These are phyloP conservation scores for Puccinellia tenuiflora DNA, from an alignment of 176 grass and related monocot species.

Conservation along the genomic window DNA sequence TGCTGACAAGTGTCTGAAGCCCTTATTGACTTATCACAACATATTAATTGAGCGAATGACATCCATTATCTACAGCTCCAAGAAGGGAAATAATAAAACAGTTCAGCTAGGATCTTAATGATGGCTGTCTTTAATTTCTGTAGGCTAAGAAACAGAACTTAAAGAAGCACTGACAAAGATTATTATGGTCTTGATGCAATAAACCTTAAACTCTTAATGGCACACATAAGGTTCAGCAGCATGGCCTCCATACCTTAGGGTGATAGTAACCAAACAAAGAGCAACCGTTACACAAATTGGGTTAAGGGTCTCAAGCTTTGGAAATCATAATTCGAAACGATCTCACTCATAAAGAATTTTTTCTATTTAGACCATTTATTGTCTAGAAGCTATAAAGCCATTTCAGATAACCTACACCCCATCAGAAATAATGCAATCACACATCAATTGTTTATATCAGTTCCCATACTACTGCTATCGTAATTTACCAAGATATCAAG, in stretches of 20 bases:
- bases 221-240: neutral
- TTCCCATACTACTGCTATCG: neutral
- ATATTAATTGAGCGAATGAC: neutral
- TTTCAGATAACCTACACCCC: neutral
- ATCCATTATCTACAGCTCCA: neutral
- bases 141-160: slow-evolving; percentile 14
- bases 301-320: neutral
- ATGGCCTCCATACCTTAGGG: neutral
- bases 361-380: neutral
- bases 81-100: neutral
- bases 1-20: neutral
- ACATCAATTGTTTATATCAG: slow-evolving; percentile 7
- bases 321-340: neutral
- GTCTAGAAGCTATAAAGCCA: neutral
- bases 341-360: neutral
- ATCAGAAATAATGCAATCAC: neutral
- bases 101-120: neutral
- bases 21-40: neutral
- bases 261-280: slow-evolving; percentile 11
- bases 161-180: neutral
- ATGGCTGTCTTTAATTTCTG: neutral
- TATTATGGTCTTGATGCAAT: neutral
- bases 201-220: neutral
- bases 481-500: slow-evolving; percentile 11
- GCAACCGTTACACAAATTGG: neutral